Base-by-base conservation (phyloP, 352 stramenopile species). In the Phytophthora cajani region DNA sequence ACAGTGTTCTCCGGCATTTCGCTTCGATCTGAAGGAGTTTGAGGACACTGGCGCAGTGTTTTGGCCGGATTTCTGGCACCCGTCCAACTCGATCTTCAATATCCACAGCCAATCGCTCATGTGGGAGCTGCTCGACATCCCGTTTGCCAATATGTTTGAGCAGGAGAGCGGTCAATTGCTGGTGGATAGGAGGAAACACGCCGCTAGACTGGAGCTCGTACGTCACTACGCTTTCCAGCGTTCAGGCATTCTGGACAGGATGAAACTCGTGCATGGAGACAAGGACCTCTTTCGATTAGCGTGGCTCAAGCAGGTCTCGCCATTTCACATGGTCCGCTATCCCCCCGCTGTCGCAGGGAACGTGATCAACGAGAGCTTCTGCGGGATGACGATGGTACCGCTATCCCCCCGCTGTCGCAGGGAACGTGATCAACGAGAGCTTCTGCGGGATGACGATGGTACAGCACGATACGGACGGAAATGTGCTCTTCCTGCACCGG, bases 31-130 rank as follows among this genome's bases (percentile, higher is more conserved):
- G 0, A 50, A 14, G 0, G 76, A 78, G 46, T 88, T 85, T 40
- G 40, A 49, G 10, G 60, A 68, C 12, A 82, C 63, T 12, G 81
- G 83, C 2, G 80, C 85, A 7, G 25, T 92, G 4, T 91, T 92
- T 51, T 92, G 79, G 81, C 84, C 84, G 12, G 81, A 90, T 54
- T 89, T 87, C 59, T 91, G 80, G 80, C 82, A 90, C 27, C 78
- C 80, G 16, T 67, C 21, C 19, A 76, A 84, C 65, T 78, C 76
- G 11, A 87, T 88, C 50, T 88, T 90, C 58, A 88, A 89, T 56
- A 74, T 89, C 27, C 74, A 89, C 54, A 72, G 70, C 21, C 47
- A 75, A 17, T 83, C 76, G 23, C 62, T 87, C 16, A 63, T 90
- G 19, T 90, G 82, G 78, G 71, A 85, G 36, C 51, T 86, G 33